Evolutionary conservation across 164 flowering plant species (phyloP).

Genomic region (Magnolia changhungtana): DNA sequence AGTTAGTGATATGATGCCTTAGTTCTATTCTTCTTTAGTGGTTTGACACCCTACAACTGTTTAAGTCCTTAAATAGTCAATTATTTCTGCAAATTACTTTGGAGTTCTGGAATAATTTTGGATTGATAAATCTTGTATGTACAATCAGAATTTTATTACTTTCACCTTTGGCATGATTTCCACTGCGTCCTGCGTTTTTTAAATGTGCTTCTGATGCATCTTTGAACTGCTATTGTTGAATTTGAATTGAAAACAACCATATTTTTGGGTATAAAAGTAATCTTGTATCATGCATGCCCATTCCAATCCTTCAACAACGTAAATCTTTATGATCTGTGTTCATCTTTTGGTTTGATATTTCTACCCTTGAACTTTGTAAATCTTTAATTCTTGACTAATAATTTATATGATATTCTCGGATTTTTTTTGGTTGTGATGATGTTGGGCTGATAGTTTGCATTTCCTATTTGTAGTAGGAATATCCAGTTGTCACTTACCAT

Average conservation of each 20-base stretch:
- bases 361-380: background rate
- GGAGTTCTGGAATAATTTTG: background rate
- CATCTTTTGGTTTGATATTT: background rate
- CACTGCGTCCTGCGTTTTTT: background rate
- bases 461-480: constrained; percentile 52
- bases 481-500: constrained; percentile 62
- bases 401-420: too few relatives aligned
- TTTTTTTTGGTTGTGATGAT: background rate
- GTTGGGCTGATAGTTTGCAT: constrained; percentile 9
- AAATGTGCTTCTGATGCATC: background rate
- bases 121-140: background rate
- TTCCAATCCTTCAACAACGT: background rate
- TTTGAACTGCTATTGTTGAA: background rate
- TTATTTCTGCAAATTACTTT: background rate
- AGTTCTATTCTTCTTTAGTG: background rate
- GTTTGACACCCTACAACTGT: background rate
- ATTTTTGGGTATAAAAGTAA: background rate
- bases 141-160: background rate
- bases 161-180: background rate
- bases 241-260: background rate
- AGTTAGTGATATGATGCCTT: background rate
- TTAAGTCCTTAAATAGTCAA: background rate
- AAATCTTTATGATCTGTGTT: background rate
- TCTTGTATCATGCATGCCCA: background rate
- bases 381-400: too few relatives aligned